Evolutionary conservation across 129 eudicot genomes (phyloP).

Genomic region (Chrysanthemum lavandulifolium): DNA sequence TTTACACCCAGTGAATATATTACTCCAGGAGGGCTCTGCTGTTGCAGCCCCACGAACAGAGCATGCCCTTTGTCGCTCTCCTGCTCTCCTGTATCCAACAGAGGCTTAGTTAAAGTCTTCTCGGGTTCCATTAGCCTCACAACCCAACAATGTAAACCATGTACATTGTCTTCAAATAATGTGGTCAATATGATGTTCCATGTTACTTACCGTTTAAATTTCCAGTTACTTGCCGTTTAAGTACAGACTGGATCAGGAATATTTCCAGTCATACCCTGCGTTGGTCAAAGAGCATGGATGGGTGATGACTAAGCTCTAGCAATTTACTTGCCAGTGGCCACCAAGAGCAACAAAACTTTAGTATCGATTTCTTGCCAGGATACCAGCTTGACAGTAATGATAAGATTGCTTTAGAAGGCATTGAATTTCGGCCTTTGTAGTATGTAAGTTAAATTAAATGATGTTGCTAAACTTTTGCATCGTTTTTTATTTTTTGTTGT

Average conservation of each 20-base stretch:
- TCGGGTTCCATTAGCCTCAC: too few species aligned
- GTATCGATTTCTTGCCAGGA: conserved; percentile 5
- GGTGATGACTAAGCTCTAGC: conserved; percentile 8
- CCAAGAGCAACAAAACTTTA: neutral
- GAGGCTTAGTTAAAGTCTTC: too few species aligned
- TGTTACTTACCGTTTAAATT: too few species aligned
- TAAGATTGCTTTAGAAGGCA: conserved; percentile 13
- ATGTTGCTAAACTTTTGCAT: neutral
- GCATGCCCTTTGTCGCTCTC: too few species aligned
- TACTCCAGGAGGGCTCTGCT: too few species aligned
- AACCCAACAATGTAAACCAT: too few species aligned
- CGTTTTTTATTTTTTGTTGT: neutral
- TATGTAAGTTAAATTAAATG: conserved; percentile 5
- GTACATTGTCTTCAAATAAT: too few species aligned
- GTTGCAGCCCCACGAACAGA: too few species aligned
- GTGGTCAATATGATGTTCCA: too few species aligned
- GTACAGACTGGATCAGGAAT: conserved; percentile 18
- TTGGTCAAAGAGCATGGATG: neutral
- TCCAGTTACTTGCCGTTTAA: conserved; percentile 8
- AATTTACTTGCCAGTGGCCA: conserved; percentile 16
- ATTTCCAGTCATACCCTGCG: neutral
- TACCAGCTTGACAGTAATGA: neutral
- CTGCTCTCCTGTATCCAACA: too few species aligned
- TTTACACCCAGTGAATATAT: too few species aligned
- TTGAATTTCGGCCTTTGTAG: conserved; percentile 18